Percentiles rank a stretch among this genome's conserved stretches.
phyloP scores from a whole-genome alignment of 2,329 filamentous ascomycete species.

The Aspergillus sp. region DNA sequence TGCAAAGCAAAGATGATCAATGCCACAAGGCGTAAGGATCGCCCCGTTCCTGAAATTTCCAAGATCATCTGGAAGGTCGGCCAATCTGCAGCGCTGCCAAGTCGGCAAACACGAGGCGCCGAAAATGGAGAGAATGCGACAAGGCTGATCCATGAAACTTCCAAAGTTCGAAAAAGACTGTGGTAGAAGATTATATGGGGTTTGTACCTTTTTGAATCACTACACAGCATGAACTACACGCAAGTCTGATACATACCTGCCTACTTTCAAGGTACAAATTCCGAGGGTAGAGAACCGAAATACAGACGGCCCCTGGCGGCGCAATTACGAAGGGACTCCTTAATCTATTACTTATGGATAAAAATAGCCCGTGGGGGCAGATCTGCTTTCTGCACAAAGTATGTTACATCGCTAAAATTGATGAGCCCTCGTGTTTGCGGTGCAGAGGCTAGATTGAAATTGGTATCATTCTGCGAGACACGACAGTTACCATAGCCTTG shows the following conservation, averaged over 20 bases:
- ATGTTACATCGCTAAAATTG: not conserved
- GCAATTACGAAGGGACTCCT: not conserved
- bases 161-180: not conserved
- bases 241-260: no score
- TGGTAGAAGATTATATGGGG: not conserved
- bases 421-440: not conserved
- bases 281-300: not conserved
- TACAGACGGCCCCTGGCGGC: not conserved
- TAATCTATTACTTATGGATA: not conserved
- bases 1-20: not conserved
- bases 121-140: not conserved
- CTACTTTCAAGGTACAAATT: not conserved
- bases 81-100: not conserved
- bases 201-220: not conserved
- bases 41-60: not conserved
- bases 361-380: not conserved
- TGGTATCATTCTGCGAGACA: not conserved
- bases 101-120: not conserved
- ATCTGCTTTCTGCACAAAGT: not conserved
- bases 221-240: not conserved
- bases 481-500: not conserved
- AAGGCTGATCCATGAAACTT: not conserved
- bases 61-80: not conserved
- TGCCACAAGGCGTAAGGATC: not conserved
- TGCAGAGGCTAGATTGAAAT: not conserved